Conservation (phyloP, 106 monocot genomes). For the Dendrobium catenatum region DNA sequence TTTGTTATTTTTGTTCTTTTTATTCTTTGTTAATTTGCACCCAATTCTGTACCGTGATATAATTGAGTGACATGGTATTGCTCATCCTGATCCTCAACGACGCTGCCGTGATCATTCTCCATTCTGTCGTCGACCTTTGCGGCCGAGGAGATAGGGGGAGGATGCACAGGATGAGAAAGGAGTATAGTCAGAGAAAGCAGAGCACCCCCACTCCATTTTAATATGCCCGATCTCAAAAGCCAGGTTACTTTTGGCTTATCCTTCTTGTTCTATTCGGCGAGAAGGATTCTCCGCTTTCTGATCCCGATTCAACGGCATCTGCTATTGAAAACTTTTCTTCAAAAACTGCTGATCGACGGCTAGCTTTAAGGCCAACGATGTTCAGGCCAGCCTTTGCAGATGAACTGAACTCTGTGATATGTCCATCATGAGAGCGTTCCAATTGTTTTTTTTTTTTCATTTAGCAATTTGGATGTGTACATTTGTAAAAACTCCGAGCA, state of each 20-base stretch:
- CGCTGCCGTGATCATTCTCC: not conserved
- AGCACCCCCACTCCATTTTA: not conserved
- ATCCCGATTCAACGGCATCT: too few relatives aligned
- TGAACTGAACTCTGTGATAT: slow-evolving; percentile 68
- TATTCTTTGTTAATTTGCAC: too few relatives aligned
- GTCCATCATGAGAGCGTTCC: slow-evolving; percentile 87
- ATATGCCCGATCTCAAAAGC: not conserved
- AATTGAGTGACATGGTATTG: not conserved
- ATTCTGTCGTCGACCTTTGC: not conserved
- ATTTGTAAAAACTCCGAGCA: slow-evolving; percentile 93
- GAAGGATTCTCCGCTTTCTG: too few relatives aligned
- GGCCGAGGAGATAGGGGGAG: not conserved
- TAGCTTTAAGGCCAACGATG: slow-evolving; percentile 83
- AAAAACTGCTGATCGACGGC: slow-evolving; percentile 38
- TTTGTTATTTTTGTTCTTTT: too few relatives aligned
- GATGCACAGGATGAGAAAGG: not conserved
- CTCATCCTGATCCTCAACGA: slow-evolving; percentile 42
- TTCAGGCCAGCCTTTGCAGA: slow-evolving; percentile 35
- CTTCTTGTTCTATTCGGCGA: too few relatives aligned
- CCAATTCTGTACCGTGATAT: too few relatives aligned
- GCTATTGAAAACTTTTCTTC: slow-evolving; percentile 43
- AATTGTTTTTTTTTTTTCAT: slow-evolving; percentile 95
- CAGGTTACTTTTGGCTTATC: too few relatives aligned
- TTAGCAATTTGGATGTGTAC: slow-evolving; percentile 94
- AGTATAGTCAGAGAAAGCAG: too few relatives aligned